Percentiles rank a stretch among this genome's conserved stretches.
Conservation (phyloP, 495 filamentous ascomycete genomes). For the Lasiosphaeria hispida region DNA sequence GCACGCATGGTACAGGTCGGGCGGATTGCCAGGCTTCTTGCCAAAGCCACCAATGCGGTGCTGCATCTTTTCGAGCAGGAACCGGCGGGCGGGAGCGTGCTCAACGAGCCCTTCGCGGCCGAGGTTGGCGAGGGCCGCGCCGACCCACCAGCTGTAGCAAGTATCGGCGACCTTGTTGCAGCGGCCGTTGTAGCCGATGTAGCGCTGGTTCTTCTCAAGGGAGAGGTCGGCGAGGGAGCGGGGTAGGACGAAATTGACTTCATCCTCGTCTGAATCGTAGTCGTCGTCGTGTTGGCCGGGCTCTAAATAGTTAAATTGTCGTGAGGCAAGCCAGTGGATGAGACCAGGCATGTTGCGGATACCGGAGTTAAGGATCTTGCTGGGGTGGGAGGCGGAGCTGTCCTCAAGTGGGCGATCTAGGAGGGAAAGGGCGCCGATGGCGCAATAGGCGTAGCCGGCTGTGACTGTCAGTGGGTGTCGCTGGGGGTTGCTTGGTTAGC, state of each 20-base stretch:
- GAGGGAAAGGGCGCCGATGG: slow-evolving; percentile 69
- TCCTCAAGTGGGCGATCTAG: slow-evolving; percentile 51
- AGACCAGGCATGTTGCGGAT: slow-evolving; percentile 36
- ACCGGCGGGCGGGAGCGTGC: slow-evolving; percentile 59
- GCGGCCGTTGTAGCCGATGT: slow-evolving; percentile 79
- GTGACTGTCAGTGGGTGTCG: not conserved
- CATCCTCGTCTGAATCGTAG: slow-evolving; percentile 45
- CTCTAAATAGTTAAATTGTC: slow-evolving; percentile 59
- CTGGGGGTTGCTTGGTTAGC: slow-evolving; percentile 16
- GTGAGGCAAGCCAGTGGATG: slow-evolving; percentile 52
- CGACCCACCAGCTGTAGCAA: slow-evolving; percentile 92
- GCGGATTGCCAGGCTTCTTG: slow-evolving; percentile 74
- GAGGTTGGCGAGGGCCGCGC: slow-evolving; percentile 68
- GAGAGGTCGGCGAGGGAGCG: slow-evolving; percentile 36
- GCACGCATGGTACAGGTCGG: slow-evolving; percentile 89
- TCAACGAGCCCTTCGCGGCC: slow-evolving; percentile 60
- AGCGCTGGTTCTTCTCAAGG: slow-evolving; percentile 30
- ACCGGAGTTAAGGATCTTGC: slow-evolving; percentile 30
- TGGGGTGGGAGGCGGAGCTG: slow-evolving; percentile 30
- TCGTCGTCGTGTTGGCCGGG: slow-evolving; percentile 30
- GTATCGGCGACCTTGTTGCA: slow-evolving; percentile 88
- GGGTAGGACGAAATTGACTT: slow-evolving; percentile 34
- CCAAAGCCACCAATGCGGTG: slow-evolving; percentile 88
- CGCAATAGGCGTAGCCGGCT: slow-evolving; percentile 90
- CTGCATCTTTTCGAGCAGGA: slow-evolving; percentile 85